Evolutionary conservation across 371 early-diverging fungal species (phyloP).

Genomic region (Lichtheimia ramosa): DNA sequence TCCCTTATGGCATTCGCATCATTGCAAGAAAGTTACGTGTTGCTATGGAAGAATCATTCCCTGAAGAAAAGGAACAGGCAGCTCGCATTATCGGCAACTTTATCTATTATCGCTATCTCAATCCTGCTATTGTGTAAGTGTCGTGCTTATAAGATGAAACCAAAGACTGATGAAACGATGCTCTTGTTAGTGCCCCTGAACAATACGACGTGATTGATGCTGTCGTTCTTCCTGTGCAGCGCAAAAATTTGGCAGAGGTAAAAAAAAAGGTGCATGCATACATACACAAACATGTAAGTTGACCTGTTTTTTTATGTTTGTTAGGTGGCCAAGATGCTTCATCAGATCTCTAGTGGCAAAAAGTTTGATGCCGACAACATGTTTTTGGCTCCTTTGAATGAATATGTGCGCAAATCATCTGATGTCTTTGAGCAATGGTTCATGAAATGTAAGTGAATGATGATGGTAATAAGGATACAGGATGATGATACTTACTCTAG

Average conservation of each 20-base stretch:
- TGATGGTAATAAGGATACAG: neutral
- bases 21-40: constrained; percentile 88
- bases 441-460: constrained; percentile 50
- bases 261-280: constrained; percentile 6
- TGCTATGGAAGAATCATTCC: constrained; percentile 80
- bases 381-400: constrained; percentile 77
- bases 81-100: constrained; percentile 89
- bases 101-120: constrained; percentile 96
- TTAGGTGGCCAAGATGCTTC: constrained; percentile 88
- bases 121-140: constrained; percentile 93
- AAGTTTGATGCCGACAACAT: constrained; percentile 69
- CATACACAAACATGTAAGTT: neutral
- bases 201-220: constrained; percentile 93
- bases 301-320: neutral
- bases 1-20: constrained; percentile 97
- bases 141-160: neutral
- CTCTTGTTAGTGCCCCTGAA: constrained; percentile 83
- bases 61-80: constrained; percentile 77
- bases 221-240: constrained; percentile 80
- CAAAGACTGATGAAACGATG: neutral
- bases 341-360: constrained; percentile 86
- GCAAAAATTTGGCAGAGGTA: constrained; percentile 92
- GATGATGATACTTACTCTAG: neutral
- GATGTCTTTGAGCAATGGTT: constrained; percentile 80
- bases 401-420: constrained; percentile 75